Conservation (phyloP, 2,329 filamentous ascomycete genomes). For the Neonectria neomacrospora region DNA sequence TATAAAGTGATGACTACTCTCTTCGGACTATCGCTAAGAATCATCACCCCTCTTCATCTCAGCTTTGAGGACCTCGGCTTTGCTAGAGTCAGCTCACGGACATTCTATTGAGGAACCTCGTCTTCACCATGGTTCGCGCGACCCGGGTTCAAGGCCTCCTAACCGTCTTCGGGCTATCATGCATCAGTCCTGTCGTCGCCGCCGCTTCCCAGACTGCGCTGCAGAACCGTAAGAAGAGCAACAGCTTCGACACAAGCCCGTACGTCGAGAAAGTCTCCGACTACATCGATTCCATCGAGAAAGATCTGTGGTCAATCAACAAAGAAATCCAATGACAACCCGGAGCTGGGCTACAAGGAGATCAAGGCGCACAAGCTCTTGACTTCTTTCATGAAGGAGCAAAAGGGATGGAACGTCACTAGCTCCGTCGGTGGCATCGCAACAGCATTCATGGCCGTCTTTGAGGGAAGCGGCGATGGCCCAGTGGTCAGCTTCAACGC, state of each 20-base stretch:
- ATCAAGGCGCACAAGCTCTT: constrained; percentile 55
- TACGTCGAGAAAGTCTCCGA: constrained; percentile 30
- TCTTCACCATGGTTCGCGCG: constrained; percentile 24
- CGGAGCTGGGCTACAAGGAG: constrained; percentile 57
- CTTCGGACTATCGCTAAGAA: not conserved
- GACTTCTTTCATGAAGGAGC: constrained; percentile 50
- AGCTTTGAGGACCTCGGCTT: not conserved
- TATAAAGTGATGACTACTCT: not conserved
- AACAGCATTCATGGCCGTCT: constrained; percentile 57
- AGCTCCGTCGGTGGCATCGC: constrained; percentile 53
- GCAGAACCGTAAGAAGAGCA: constrained; percentile 27
- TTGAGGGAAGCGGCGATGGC: constrained; percentile 50
- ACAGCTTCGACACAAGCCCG: constrained; percentile 18
- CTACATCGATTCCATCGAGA: constrained; percentile 31
- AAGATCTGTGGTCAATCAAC: constrained; percentile 47
- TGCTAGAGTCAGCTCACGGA: not conserved
- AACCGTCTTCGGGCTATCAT: constrained; percentile 12
- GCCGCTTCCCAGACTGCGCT: not conserved
- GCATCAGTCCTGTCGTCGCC: constrained; percentile 4
- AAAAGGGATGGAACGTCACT: constrained; percentile 53
- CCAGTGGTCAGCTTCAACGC: constrained; percentile 57
- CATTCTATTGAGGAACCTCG: not conserved
- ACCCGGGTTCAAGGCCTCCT: constrained; percentile 15
- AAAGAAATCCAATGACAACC: constrained; percentile 58
- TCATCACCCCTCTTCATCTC: not conserved